Base-by-base conservation (phyloP, 2,329 filamentous ascomycete species). In the Colletotrichum sp. region DNA sequence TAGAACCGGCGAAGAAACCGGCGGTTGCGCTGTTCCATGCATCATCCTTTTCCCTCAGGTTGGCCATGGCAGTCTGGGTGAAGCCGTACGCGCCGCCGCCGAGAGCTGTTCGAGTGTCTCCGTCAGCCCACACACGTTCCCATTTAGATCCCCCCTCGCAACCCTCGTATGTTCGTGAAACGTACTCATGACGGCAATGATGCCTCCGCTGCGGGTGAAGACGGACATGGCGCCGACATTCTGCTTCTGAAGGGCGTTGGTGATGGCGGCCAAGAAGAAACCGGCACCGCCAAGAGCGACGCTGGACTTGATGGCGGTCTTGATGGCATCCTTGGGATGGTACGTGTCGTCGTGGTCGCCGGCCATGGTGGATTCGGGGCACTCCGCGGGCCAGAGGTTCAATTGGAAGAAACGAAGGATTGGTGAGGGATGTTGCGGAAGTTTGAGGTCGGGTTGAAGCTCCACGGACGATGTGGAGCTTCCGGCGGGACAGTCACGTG, bases 21-120 rank as follows among this genome's bases (percentile, higher is more conserved):
- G 93, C 95, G 77, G 96, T 88, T 55, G 92, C 91, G 72, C 93
- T 88, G 85, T 96, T 97, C 87, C 91, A 93, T 79, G 89, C 88
- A 83, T 98, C 96, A 75, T 98, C 92, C 87, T 94, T 95, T 85
- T 96, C 90, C 81, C 96, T 93, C 79, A 98, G 88, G 87, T 98
- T 98, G 84, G 95, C 95, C 61, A 94, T 90, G 66, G 95, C 94
- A 80, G 90, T 91, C 80, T 91, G 93, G 80, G 93, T 90, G 88
- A 98, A 98, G 81, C 92, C 90, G 86, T 95, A 98, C 77, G 93
- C 90, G 81, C 92, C 93, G 82, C 94, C 94, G 85, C 93, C 92
- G 55, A 92, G 91, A 82, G 93, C 94, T 96, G 80, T 69, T 24
- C 48, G 57, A 12, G 32, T 28, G 36, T 64, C 28, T 52, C 71